Evolutionary conservation across 192 early-diverging fungal species (phyloP).

Genomic region (Coemansia sp.): DNA sequence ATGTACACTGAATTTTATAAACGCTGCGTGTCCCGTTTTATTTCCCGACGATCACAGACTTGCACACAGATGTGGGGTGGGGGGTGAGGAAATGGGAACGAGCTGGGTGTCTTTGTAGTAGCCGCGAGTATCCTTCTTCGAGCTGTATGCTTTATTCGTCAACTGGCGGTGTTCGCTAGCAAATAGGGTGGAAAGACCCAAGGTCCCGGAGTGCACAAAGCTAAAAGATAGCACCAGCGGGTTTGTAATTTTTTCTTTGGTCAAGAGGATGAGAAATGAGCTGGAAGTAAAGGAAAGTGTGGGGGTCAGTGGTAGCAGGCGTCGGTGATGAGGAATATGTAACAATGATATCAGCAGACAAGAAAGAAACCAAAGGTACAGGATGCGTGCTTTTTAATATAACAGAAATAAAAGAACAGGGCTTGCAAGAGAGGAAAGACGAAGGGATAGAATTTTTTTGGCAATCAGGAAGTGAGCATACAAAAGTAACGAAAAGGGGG

Average conservation of each 20-base stretch:
- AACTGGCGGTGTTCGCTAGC: background rate
- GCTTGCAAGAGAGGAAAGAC: background rate
- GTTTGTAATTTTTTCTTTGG: background rate
- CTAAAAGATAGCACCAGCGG: no score
- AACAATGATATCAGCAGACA: background rate
- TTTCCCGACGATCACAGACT: no score
- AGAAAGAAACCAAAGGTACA: background rate
- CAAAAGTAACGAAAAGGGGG: background rate
- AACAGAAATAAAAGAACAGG: constrained; percentile 8
- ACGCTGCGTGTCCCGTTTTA: background rate
- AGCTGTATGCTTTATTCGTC: background rate
- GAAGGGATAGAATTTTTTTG: background rate
- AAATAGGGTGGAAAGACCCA: no score
- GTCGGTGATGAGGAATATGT: background rate
- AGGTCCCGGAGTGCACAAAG: no score
- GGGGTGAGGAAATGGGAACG: no score
- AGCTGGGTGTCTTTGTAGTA: no score
- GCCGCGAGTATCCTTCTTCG: no score
- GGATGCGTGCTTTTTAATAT: background rate
- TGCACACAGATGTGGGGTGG: no score
- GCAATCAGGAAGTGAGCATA: constrained; percentile 1
- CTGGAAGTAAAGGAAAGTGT: no score
- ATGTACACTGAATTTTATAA: background rate
- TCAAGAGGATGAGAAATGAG: background rate
- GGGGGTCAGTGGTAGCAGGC: no score